Evolutionary conservation across 2,329 filamentous ascomycete species (phyloP).

Genomic region (Massarina eburnea): DNA sequence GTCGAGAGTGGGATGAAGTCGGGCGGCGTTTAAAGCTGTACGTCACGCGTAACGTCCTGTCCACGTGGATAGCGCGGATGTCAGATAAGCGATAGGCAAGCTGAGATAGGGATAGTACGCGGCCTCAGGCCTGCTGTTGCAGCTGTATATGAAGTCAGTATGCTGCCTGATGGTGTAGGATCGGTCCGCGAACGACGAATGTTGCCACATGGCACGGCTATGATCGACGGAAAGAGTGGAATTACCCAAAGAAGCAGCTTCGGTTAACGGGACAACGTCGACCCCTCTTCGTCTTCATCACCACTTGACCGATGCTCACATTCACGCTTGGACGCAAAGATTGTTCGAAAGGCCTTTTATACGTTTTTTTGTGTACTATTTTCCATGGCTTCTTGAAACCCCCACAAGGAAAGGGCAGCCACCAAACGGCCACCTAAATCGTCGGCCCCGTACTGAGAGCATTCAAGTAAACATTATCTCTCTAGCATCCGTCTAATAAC

Average conservation of each 20-base stretch:
- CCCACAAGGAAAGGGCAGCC: too few species aligned
- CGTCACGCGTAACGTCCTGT: constrained; percentile 3
- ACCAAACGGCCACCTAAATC: too few species aligned
- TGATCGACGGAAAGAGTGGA: background rate
- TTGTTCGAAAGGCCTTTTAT: too few species aligned
- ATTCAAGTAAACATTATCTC: too few species aligned
- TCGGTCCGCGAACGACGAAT: background rate
- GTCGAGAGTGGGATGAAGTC: constrained; percentile 4
- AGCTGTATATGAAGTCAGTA: background rate
- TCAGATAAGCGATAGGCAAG: constrained; percentile 5
- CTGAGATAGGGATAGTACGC: constrained; percentile 7
- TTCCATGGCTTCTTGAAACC: too few species aligned
- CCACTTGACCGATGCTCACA: too few species aligned
- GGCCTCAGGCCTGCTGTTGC: constrained; percentile 1
- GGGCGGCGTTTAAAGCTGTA: constrained; percentile 5
- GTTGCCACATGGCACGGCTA: constrained; percentile 8
- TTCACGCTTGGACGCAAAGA: too few species aligned
- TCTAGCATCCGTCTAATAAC: too few species aligned
- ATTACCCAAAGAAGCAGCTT: constrained; percentile 6
- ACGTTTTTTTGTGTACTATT: too few species aligned
- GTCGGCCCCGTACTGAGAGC: too few species aligned
- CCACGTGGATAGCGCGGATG: constrained; percentile 8
- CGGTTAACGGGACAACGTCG: background rate
- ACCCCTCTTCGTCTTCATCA: background rate
- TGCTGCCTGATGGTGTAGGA: constrained; percentile 6